Percentiles rank a stretch among this genome's conserved stretches.
phyloP scores from a whole-genome alignment of 139 green algal species.

The Astrephomene gubernaculifera region DNA sequence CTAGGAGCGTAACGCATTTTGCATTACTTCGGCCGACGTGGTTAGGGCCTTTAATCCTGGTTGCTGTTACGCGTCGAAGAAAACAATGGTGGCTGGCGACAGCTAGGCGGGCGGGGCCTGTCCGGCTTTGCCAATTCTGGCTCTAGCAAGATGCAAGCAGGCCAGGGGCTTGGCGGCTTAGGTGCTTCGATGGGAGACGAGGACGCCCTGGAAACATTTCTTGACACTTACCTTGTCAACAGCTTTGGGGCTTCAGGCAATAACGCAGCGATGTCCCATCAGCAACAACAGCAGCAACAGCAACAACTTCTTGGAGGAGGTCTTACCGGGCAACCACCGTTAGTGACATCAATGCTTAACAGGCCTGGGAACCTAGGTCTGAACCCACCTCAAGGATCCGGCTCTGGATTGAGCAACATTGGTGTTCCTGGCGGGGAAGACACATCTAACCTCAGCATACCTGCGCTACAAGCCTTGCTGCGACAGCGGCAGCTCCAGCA shows the following conservation, averaged over 20 bases:
- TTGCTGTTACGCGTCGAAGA: too few relatives aligned
- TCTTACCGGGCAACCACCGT: background rate
- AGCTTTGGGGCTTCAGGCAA: slow-evolving; percentile 8
- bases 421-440: background rate
- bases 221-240: slow-evolving; percentile 10
- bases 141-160: background rate
- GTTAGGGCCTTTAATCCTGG: too few relatives aligned
- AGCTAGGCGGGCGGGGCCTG: background rate
- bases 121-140: background rate
- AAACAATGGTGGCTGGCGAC: background rate
- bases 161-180: background rate
- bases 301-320: background rate
- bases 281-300: background rate
- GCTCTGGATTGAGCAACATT: background rate
- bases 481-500: slow-evolving; percentile 22
- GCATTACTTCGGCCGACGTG: too few relatives aligned
- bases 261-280: background rate
- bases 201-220: slow-evolving; percentile 14
- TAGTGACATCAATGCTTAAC: background rate
- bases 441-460: slow-evolving; percentile 3
- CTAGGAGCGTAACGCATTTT: too few relatives aligned
- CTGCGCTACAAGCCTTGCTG: slow-evolving; percentile 14
- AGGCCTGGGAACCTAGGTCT: background rate
- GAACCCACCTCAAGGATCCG: background rate
- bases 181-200: background rate